Base-by-base conservation (phyloP, 2,329 filamentous ascomycete genomes). In the Calycina marina region DNA sequence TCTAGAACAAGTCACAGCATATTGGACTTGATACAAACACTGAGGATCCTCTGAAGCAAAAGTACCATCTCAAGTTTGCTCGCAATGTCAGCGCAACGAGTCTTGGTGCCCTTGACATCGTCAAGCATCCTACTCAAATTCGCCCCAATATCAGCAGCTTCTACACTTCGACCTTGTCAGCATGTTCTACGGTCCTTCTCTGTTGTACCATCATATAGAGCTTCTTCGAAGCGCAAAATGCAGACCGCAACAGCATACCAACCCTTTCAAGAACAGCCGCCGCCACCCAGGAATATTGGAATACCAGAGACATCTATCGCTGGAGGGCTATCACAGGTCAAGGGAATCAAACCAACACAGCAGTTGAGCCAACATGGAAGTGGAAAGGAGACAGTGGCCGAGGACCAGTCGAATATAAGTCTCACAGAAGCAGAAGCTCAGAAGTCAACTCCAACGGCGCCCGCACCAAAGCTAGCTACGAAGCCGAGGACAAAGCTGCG, bases 401-500 rank as follows among this genome's bases (percentile, higher is more conserved):
- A 53, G 20, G 48, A 55, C 36, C 48, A 52, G 14, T 45, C 57
- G 2, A 57, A 54, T n/a, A 47, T 63, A 16, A 63, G 63, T 37
- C 44, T 75, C 14, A 57, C 63, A 15, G 78, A 85, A 52, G 54
- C 56, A 28, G 75, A 81, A 51, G 71, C 75, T 2, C 79, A 85
- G 51, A 77, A 72, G 50, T 59, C 72, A 18, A 73, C 72, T 48
- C 59, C 69, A 8, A 52, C 57, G 33, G 41, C 48, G 12, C 43
- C 57, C 15, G 35, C 56, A 15, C 40, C 55, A 30, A 42, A 43
- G 38, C 48, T 28, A 30, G 53, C 18, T 37, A 59, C 18, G 12
- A 66, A 72, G 46, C 67, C 73, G 12, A 70, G 69, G 46, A 67
- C 68, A 43, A 85, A 77, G 52, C 65, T 93, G 18, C 69, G 77